A percentile compares a stretch with the other conserved stretches of the same genome.
Evolutionary conservation across 1,284 basidiomycete species (phyloP).

Genomic region (Ceratobasidium sp.): DNA sequence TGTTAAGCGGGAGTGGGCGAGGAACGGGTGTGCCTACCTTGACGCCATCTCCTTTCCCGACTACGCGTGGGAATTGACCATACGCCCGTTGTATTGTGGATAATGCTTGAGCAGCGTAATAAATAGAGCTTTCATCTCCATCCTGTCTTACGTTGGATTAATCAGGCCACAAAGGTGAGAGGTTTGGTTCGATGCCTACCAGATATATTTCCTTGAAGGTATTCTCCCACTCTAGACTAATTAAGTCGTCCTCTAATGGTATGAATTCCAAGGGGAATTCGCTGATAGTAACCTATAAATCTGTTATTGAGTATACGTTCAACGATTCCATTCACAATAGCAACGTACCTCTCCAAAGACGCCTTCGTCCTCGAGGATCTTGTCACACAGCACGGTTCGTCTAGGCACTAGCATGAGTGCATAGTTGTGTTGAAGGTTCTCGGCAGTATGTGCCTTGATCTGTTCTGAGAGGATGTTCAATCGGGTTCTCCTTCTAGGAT

Average conservation of each 20-base stretch:
- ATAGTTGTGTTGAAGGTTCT: constrained; percentile 80
- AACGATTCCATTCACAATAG: not conserved
- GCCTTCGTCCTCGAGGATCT: constrained; percentile 90
- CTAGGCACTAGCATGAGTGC: constrained; percentile 93
- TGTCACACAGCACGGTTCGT: constrained; percentile 85
- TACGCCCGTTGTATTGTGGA: constrained; percentile 88
- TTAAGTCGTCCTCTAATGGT: constrained; percentile 89
- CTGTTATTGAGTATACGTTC: not conserved
- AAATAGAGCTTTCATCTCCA: constrained; percentile 93
- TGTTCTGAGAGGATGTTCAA: constrained; percentile 72
- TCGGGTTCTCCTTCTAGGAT: not conserved
- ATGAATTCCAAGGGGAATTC: constrained; percentile 95
- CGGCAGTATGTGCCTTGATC: constrained; percentile 78
- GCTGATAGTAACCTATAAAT: constrained; percentile 70
- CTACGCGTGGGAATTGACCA: constrained; percentile 91
- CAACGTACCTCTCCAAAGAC: constrained; percentile 81
- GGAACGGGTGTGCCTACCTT: constrained; percentile 68
- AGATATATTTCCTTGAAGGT: constrained; percentile 90
- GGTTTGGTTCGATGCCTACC: constrained; percentile 60
- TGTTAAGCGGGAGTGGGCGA: constrained; percentile 29
- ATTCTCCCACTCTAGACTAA: constrained; percentile 87
- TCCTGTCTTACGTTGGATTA: constrained; percentile 67
- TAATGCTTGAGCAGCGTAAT: constrained; percentile 89
- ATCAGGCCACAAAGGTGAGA: constrained; percentile 53
- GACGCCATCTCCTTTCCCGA: constrained; percentile 94